These are phyloP conservation scores for Haematococcus sp. DNA, from an alignment of 139 green algal genomes.

Conservation along the genomic window DNA sequence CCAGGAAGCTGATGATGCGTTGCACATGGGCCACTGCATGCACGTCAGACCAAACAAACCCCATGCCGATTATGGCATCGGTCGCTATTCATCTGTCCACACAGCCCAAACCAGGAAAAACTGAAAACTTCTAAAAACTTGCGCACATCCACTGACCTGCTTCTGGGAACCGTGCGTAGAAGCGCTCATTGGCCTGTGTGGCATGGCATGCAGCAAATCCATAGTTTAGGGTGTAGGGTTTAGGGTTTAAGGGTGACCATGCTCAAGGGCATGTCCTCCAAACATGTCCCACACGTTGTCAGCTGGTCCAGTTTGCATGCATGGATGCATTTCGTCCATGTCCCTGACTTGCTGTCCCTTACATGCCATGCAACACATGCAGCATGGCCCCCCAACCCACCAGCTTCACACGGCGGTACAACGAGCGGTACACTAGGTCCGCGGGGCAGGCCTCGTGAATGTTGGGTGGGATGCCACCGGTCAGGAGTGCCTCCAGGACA, in stretches of 20 bases:
- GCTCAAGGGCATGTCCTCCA: too few relatives aligned
- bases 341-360: not conserved
- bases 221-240: too few relatives aligned
- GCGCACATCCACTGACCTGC: constrained; percentile 4
- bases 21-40: constrained; percentile 42
- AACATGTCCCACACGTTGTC: too few relatives aligned
- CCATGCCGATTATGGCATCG: too few relatives aligned
- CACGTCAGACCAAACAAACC: too few relatives aligned
- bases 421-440: constrained; percentile 60
- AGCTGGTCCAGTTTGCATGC: not conserved
- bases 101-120: too few relatives aligned
- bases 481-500: constrained; percentile 66
- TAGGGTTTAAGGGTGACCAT: too few relatives aligned
- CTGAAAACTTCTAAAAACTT: too few relatives aligned
- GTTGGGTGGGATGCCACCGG: constrained; percentile 75
- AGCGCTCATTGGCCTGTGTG: constrained; percentile 23
- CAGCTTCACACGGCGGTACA: constrained; percentile 56
- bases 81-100: too few relatives aligned
- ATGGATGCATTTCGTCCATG: not conserved
- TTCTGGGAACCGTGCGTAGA: constrained; percentile 42
- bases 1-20: constrained; percentile 72
- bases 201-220: not conserved
- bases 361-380: not conserved
- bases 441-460: constrained; percentile 59
- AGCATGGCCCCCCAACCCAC: not conserved